Evolutionary conservation across 345 rosid genomes (phyloP), one percentile per base, ranked within the genome.

Genomic region (Carallia brachiata): DNA sequence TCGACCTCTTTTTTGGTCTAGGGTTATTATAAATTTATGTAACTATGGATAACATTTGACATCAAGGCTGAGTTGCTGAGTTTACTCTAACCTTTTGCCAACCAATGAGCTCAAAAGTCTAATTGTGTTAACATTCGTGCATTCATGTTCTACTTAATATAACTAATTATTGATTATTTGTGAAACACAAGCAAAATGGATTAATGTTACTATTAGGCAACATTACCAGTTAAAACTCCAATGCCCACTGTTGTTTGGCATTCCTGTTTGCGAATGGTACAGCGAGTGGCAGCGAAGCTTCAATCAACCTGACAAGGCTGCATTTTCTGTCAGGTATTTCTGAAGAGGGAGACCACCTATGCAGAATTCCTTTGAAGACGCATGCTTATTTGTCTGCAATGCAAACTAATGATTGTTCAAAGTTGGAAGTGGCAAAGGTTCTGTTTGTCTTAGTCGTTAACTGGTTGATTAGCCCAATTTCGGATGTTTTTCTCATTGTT

Each of bases 221-320:
- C 50, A 44, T 44, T 44, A 44, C 50, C 12, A 16, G 17, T 15
- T 12, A 12, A 44, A 44, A 12, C 12, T 44, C 50, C 50, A 44
- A 44, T 44, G 50, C 16, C 50, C 50, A 44, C 50, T 44, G 50
- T 27, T 47, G 30, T 63, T 70, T 54, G 36, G 40, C 31, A 6
- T 8, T 56, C 47, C 50, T 72, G 37, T 36, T 72, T 74, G 23
- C 53, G 13, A 53, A 39, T 64, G 27, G 30, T 76, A 37, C 78
- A 92, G 96, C 74, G 71, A 76, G 84, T 70, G 80, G 90, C 57
- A 80, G 75, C 76, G 80, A 82, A 62, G 75, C 61, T 78, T 73
- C 80, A 73, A 59, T 73, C 37, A 81, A 76, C 56, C 56, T 82
- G 2, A 69, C 79, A 53, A 83, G 85, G 67, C 69, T 75, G 67